These are phyloP conservation scores for Moniliella sp. DNA, from an alignment of 1,284 basidiomycete species.

Conservation along the genomic window DNA sequence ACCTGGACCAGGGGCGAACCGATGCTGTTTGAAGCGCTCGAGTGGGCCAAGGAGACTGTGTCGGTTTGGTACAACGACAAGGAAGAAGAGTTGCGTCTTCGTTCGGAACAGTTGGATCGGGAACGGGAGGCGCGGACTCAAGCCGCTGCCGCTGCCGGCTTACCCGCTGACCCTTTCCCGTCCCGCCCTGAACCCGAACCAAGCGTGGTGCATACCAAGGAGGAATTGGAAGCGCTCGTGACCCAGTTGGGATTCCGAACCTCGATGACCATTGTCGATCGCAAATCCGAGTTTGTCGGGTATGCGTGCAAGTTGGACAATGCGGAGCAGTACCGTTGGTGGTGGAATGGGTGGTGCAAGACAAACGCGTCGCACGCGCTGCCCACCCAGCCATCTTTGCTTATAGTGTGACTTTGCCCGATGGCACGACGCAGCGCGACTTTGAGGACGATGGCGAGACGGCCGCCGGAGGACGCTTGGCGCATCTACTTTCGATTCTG, in stretches of 20 bases:
- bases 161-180: no score
- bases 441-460: constrained; percentile 29
- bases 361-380: constrained; percentile 21
- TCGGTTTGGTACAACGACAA: constrained; percentile 12
- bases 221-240: background rate
- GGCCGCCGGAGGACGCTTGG: constrained; percentile 30
- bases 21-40: constrained; percentile 31
- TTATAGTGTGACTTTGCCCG: constrained; percentile 20
- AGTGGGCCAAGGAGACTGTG: constrained; percentile 23
- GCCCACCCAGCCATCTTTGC: constrained; percentile 31
- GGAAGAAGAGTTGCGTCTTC: constrained; percentile 1
- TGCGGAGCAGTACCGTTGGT: constrained; percentile 17
- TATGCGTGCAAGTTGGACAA: constrained; percentile 17
- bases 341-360: constrained; percentile 12
- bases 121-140: background rate
- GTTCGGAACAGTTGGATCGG: background rate
- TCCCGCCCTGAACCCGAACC: background rate
- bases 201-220: background rate
- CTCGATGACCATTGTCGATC: constrained; percentile 21
- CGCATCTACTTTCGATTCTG: constrained; percentile 27
- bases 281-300: constrained; percentile 33
- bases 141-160: background rate
- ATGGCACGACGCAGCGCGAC: constrained; percentile 22
- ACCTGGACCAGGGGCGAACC: constrained; percentile 16
- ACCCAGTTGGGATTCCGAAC: constrained; percentile 7